phyloP scores from a whole-genome alignment of 78 protist genomes.

The Cavenderia fasciculata region DNA sequence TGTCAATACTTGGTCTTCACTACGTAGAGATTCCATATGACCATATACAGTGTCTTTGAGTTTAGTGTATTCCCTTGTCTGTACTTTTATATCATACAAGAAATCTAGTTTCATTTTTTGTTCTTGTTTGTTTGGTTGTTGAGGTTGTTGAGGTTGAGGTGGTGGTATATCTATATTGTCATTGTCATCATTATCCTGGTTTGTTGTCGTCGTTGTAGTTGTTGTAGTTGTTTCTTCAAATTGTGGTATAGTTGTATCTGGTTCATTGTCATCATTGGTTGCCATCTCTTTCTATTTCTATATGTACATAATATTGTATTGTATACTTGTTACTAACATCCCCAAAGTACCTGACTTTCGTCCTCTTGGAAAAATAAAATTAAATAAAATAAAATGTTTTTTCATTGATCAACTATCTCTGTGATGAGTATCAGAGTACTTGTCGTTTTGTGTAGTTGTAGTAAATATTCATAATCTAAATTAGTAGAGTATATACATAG shows the following conservation, averaged over 20 bases:
- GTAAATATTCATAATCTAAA: too few species aligned
- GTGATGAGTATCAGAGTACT: too few species aligned
- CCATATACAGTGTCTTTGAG: not conserved
- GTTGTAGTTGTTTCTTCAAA: not conserved
- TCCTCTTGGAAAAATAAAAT: too few species aligned
- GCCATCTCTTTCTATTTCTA: not conserved
- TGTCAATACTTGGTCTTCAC: not conserved
- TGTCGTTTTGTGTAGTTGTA: too few species aligned
- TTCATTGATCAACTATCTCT: too few species aligned
- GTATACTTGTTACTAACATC: too few species aligned
- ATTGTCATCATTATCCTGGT: too few species aligned
- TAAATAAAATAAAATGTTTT: too few species aligned
- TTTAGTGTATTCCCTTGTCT: slow-evolving; percentile 35
- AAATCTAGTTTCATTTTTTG: not conserved
- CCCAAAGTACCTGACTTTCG: too few species aligned
- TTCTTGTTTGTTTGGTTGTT: not conserved
- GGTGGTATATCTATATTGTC: not conserved
- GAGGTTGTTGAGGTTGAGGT: too few species aligned
- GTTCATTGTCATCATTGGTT: not conserved
- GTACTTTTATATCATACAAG: not conserved
- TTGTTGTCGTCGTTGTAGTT: not conserved
- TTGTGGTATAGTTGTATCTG: not conserved
- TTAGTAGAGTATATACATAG: too few species aligned
- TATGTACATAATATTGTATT: too few species aligned
- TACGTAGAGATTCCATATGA: not conserved